Evolutionary conservation across 1,284 basidiomycete genomes (phyloP).

Genomic region (Pseudozyma pruni): DNA sequence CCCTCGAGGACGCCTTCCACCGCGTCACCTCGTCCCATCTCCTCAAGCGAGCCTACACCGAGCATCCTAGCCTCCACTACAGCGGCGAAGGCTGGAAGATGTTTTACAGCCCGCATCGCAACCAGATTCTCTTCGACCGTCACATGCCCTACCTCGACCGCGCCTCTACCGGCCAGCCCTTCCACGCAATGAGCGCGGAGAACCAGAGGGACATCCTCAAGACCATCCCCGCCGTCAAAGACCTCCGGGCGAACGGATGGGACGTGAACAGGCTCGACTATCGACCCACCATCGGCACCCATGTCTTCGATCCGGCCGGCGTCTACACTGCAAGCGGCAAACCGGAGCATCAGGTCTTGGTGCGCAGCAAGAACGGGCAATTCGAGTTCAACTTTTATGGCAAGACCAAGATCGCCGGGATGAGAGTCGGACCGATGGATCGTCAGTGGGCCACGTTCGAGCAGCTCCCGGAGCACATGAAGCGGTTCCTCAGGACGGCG

Average conservation of each 20-base stretch:
- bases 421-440: background rate
- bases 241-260: background rate
- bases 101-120: background rate
- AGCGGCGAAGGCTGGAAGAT: constrained; percentile 1
- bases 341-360: background rate
- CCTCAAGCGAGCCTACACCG: constrained; percentile 1
- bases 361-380: background rate
- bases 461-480: background rate
- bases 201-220: background rate
- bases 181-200: background rate
- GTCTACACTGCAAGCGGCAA: background rate
- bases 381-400: background rate
- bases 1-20: background rate
- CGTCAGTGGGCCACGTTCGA: background rate
- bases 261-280: background rate
- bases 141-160: background rate
- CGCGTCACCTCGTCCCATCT: background rate
- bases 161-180: background rate
- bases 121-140: background rate
- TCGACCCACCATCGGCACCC: no score
- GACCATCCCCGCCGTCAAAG: background rate
- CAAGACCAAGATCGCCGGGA: no score
- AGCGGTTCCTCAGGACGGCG: no score
- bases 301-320: no score
- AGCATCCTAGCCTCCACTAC: background rate